Evolutionary conservation across 164 flowering plant genomes (phyloP).

Genomic region (Nelumbo lutea): DNA sequence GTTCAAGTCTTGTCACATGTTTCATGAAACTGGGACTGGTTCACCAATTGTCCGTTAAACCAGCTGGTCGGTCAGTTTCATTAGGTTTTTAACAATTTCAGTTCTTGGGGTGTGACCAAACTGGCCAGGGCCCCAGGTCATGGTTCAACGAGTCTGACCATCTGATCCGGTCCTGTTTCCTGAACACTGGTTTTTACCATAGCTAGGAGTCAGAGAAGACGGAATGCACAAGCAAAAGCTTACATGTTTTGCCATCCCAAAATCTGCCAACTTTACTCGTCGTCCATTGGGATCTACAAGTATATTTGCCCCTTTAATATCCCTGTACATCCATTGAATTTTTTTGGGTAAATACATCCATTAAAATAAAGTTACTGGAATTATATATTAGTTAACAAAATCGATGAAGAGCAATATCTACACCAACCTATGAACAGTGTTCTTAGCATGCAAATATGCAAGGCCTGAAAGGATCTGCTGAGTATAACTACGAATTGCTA

Average conservation of each 20-base stretch:
- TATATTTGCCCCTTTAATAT: slow-evolving; percentile 93
- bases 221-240: slow-evolving; percentile 19
- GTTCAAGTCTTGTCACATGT: too few relatives aligned
- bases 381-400: not conserved
- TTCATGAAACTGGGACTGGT: too few relatives aligned
- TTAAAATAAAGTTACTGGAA: not conserved
- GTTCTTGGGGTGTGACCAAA: too few relatives aligned
- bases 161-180: too few relatives aligned
- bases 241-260: slow-evolving; percentile 38
- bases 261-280: slow-evolving; percentile 68
- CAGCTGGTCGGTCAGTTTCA: too few relatives aligned
- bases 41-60: too few relatives aligned
- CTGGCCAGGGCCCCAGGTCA: too few relatives aligned
- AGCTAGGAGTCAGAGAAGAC: not conserved
- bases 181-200: too few relatives aligned
- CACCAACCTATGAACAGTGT: slow-evolving; percentile 75
- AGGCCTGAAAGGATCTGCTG: slow-evolving; percentile 45
- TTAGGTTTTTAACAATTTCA: too few relatives aligned
- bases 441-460: slow-evolving; percentile 57
- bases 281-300: slow-evolving; percentile 87
- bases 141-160: too few relatives aligned
- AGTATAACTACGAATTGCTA: slow-evolving; percentile 80
- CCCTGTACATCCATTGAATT: slow-evolving; percentile 38
- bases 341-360: not conserved
- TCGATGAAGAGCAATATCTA: not conserved